phyloP scores from a whole-genome alignment of 495 filamentous ascomycete species.

The Penicillium taxi region DNA sequence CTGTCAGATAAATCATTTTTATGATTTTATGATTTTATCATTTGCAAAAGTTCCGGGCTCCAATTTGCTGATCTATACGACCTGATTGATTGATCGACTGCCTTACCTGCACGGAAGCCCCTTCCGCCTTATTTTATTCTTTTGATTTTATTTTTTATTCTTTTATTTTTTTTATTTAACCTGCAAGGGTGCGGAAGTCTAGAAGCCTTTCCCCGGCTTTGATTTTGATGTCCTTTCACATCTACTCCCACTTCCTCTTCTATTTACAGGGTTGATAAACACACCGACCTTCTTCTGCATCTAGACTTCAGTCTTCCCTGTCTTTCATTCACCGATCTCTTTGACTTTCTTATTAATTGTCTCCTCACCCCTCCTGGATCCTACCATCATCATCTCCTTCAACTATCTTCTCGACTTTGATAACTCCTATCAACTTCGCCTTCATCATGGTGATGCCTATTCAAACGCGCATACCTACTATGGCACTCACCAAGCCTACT shows the following conservation, averaged over 20 bases:
- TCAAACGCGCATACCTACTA: conserved; percentile 19
- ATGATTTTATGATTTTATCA: neutral
- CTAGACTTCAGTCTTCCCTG: conserved; percentile 1
- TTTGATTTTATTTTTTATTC: conserved; percentile 1
- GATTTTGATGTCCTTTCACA: conserved; percentile 3
- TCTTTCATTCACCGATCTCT: conserved; percentile 3
- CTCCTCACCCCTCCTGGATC: conserved; percentile 1
- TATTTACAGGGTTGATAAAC: too few relatives aligned
- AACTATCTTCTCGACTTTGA: neutral
- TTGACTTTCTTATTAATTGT: neutral
- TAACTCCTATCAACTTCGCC: conserved; percentile 4
- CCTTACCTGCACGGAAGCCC: conserved; percentile 13
- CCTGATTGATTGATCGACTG: conserved; percentile 16
- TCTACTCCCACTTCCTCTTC: neutral
- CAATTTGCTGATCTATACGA: conserved; percentile 6
- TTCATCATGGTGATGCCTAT: conserved; percentile 18
- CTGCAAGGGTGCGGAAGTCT: conserved; percentile 28
- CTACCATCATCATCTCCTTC: neutral
- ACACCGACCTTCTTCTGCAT: too few relatives aligned
- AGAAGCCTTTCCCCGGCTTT: conserved; percentile 28
- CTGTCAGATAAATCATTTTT: conserved; percentile 10
- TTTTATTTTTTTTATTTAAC: conserved; percentile 12
- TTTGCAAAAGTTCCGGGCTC: neutral
- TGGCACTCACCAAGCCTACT: conserved; percentile 18
- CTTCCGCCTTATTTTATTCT: conserved; percentile 10